Percentiles rank a stretch among this genome's conserved stretches.
Conservation (phyloP, 495 filamentous ascomycete genomes). For the Aspergillus avenaceus region DNA sequence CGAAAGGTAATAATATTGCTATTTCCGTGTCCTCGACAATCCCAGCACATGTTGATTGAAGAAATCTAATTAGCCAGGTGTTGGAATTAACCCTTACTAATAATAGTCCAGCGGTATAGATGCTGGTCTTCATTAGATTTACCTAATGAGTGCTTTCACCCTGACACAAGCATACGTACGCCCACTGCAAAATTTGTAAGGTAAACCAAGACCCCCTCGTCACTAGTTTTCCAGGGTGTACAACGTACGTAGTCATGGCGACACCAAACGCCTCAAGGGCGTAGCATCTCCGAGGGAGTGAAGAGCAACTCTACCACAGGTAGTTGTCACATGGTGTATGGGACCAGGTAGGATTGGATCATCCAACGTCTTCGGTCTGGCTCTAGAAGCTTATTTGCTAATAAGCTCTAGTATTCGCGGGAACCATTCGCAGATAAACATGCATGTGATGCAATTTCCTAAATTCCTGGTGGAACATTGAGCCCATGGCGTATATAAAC, state of each 20-base stretch:
- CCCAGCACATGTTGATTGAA: background rate
- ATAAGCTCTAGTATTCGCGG: background rate
- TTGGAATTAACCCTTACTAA: background rate
- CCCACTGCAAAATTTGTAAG: background rate
- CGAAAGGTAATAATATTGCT: background rate
- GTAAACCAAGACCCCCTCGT: background rate
- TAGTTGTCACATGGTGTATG: background rate
- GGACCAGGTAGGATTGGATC: background rate
- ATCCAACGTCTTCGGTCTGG: background rate
- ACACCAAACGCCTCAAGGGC: background rate
- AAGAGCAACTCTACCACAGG: background rate
- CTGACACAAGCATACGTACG: background rate
- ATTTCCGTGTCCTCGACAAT: background rate
- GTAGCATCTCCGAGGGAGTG: background rate
- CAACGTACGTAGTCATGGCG: background rate
- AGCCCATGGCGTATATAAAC: conserved; percentile 2
- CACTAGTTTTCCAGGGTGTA: background rate
- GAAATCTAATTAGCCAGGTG: background rate
- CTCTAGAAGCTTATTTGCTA: background rate
- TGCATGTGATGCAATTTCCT: conserved; percentile 3
- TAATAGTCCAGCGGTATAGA: background rate
- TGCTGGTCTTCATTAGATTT: no score
- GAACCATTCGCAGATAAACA: background rate
- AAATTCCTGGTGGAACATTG: background rate
- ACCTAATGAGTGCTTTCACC: no score